Percentiles rank a stretch among this genome's conserved stretches.
phyloP scores from a whole-genome alignment of 225 moss, liverwort and hornwort species.

The Asterella californica region DNA sequence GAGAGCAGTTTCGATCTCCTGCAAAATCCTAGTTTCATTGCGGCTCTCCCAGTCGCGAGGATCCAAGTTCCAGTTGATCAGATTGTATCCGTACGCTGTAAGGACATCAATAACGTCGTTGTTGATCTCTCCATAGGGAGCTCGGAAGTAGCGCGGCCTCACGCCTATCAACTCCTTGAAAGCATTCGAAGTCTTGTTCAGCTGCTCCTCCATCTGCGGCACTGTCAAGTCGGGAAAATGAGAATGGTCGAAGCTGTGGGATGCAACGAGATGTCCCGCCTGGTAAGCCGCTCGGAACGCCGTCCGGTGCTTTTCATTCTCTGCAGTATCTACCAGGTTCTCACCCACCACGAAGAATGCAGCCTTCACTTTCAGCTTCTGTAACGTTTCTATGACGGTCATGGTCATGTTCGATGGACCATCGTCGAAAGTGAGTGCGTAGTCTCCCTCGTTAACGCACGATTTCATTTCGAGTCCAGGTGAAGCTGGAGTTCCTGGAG shows the following conservation, averaged over 20 bases:
- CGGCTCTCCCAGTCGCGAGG: slow-evolving; percentile 8
- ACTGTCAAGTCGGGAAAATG: slow-evolving; percentile 17
- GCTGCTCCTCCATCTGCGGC: slow-evolving; percentile 5
- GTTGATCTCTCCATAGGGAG: slow-evolving; percentile 22
- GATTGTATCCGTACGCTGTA: not conserved
- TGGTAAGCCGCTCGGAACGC: slow-evolving; percentile 4
- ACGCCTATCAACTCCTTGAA: slow-evolving; percentile 18
- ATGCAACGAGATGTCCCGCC: slow-evolving; percentile 13
- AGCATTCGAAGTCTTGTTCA: not conserved
- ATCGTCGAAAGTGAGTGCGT: slow-evolving; percentile 27
- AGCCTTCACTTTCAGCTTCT: not conserved
- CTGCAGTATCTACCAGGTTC: not conserved
- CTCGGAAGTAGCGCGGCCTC: slow-evolving; percentile 23
- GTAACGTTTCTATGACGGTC: not conserved
- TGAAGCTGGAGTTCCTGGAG: not conserved
- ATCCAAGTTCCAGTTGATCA: slow-evolving; percentile 27
- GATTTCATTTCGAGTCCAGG: slow-evolving; percentile 15
- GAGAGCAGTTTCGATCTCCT: not conserved
- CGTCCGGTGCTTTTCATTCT: not conserved
- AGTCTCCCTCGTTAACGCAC: slow-evolving; percentile 4
- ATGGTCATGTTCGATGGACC: slow-evolving; percentile 19
- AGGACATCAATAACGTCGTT: not conserved
- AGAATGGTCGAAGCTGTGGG: slow-evolving; percentile 21
- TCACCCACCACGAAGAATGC: slow-evolving; percentile 17
- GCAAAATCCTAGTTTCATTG: slow-evolving; percentile 2